Conservation (phyloP, 352 stramenopile genomes). For the Aphanomyces invadans region DNA sequence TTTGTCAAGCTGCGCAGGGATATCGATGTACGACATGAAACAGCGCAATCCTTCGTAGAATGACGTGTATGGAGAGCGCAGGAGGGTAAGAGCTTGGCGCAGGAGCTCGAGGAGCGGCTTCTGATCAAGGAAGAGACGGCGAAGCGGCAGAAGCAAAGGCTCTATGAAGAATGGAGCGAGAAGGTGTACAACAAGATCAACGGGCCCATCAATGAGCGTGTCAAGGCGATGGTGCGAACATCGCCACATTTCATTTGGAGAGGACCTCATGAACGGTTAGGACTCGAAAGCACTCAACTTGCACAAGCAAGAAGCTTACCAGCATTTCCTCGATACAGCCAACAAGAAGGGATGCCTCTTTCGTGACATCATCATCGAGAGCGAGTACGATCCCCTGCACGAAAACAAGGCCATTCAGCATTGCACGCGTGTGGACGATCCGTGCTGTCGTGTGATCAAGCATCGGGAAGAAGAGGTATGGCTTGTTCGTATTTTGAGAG, state of each 20-base stretch:
- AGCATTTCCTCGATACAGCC: slow-evolving; percentile 70
- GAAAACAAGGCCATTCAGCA: slow-evolving; percentile 52
- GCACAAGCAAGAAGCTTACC: slow-evolving; percentile 54
- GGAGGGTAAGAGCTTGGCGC: slow-evolving; percentile 47
- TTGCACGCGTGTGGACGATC: slow-evolving; percentile 47
- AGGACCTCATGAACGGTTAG: no score
- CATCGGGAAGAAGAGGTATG: slow-evolving; percentile 53
- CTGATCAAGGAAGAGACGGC: slow-evolving; percentile 57
- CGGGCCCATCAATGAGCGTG: slow-evolving; percentile 45
- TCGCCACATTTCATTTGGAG: neutral
- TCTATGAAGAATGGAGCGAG: slow-evolving; percentile 64
- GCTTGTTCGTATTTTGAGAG: no score
- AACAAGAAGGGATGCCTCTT: slow-evolving; percentile 68
- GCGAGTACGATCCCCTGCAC: slow-evolving; percentile 70
- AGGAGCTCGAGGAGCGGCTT: slow-evolving; percentile 57
- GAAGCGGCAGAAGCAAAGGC: slow-evolving; percentile 47
- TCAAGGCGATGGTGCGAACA: slow-evolving; percentile 34
- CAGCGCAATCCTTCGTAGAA: neutral
- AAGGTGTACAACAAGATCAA: slow-evolving; percentile 69
- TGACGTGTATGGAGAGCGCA: slow-evolving; percentile 4
- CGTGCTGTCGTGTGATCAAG: slow-evolving; percentile 50
- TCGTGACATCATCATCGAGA: slow-evolving; percentile 79
- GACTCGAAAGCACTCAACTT: slow-evolving; percentile 35
- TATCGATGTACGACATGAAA: slow-evolving; percentile 37
- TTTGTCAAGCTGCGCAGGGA: slow-evolving; percentile 61